Conservation (phyloP, 192 early-diverging fungal genomes). For the Rhizophagus clarus region DNA sequence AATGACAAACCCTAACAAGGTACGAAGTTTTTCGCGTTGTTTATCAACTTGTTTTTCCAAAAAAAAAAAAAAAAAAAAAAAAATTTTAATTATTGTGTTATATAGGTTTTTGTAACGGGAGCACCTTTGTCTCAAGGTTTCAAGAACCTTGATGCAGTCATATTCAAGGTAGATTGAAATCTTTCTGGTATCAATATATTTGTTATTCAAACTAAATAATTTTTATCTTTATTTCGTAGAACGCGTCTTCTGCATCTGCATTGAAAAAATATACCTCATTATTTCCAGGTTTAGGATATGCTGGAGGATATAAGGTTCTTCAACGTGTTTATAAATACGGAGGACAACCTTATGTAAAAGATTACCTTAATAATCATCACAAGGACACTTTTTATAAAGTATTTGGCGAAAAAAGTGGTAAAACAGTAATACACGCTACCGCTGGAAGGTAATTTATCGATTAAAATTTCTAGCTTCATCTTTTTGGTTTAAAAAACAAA, state of each 20-base stretch:
- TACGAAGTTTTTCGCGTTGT: conserved; percentile 38
- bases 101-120: conserved; percentile 71
- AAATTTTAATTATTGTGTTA: neutral
- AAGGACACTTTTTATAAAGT: conserved; percentile 68
- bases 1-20: conserved; percentile 91
- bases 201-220: neutral
- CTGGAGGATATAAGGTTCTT: conserved; percentile 96
- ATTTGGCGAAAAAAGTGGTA: conserved; percentile 94
- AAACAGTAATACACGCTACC: conserved; percentile 97
- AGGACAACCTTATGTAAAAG: conserved; percentile 95
- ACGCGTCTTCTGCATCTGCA: conserved; percentile 73
- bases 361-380: conserved; percentile 87
- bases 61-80: neutral
- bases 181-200: neutral
- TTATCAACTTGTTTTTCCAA: neutral
- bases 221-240: conserved; percentile 40
- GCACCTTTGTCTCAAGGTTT: conserved; percentile 64
- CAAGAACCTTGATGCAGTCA: conserved; percentile 74
- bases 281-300: conserved; percentile 97
- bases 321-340: conserved; percentile 99
- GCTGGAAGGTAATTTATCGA: conserved; percentile 66
- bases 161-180: conserved; percentile 76
- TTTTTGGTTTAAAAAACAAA: neutral
- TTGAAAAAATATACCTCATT: conserved; percentile 88
- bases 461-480: neutral